Base-by-base conservation (phyloP, 495 filamentous ascomycete genomes). In the Neurospora sp. region DNA sequence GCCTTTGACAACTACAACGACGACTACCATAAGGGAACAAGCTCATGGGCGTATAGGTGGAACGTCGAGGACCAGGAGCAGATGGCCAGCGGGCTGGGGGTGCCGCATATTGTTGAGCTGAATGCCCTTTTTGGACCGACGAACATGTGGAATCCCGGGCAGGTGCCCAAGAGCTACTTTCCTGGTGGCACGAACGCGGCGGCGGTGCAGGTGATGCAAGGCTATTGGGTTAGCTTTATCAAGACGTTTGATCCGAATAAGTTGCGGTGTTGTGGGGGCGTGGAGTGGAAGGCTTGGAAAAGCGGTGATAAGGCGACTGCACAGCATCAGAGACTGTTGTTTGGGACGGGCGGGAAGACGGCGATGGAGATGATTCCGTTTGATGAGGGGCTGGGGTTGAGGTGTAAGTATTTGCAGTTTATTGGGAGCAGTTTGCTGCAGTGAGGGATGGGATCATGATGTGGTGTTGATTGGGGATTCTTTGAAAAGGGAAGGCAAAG, bases 151-250 rank as follows among this genome's bases (percentile, higher is more conserved):
- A 16, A 18, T 9, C 69, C 66, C 31, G 76, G 73, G 14, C 70
- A 38, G n/a, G 69, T 76, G 39, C 90, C 90, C 5, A 76, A 78
- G 16, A 90, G 87, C 39, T 92, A 93, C 72, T 79, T 75, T 31
- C 83, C 82, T 5, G 79, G 79, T 6, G 81, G 79, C 69, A 81
- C 75, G 4, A 90, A 91, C 73, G 84, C 80, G 16, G 76, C 79
- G 0, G 87, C 90, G 7, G 80, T 88, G 31, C 85, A 88, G 0
- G 81, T 89, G 3, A 87, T 92, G 75, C 89, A 92, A 75, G 85
- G 83, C 0, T 92, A 92, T 77, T 92, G 89, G 90, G 85, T 88
- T 2, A 91, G 89, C 75, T 93, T 92, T 78, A 89, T 92, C 72
- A 81, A 85, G 70, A 83, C 84, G 1, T 86, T 88, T 72, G 83